Percentiles rank a stretch among this genome's conserved stretches.
These are phyloP conservation scores for Erodium maritimum DNA, from an alignment of 345 rosid species.

Conservation along the genomic window DNA sequence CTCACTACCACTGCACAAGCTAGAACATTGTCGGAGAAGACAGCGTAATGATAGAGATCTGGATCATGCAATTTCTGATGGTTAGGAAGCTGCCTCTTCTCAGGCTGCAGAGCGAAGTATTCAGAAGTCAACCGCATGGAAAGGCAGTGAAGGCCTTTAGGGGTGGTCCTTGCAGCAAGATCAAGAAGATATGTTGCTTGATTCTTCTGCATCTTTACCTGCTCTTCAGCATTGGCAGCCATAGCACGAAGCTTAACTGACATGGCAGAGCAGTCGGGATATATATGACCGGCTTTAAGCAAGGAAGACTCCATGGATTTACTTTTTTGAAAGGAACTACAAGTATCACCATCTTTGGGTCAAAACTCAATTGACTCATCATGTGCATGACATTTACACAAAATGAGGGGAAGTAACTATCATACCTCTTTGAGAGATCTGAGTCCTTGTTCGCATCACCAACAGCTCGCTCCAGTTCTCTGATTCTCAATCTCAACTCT, in stretches of 20 bases:
- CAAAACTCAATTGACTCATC: neutral
- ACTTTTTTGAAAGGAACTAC: constrained; percentile 57
- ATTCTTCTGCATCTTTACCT: constrained; percentile 51
- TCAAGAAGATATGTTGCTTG: constrained; percentile 59
- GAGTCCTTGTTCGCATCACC: constrained; percentile 55
- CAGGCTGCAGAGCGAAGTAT: constrained; percentile 50
- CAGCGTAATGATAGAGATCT: constrained; percentile 56
- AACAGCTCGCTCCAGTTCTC: constrained; percentile 55
- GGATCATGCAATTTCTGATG: constrained; percentile 38
- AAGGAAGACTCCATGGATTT: constrained; percentile 49
- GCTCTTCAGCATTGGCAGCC: constrained; percentile 64
- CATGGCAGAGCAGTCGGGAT: constrained; percentile 56
- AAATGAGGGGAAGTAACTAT: neutral
- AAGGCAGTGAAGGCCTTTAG: constrained; percentile 92
- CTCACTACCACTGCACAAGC: constrained; percentile 84
- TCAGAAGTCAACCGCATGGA: constrained; percentile 77
- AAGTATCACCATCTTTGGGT: constrained; percentile 19
- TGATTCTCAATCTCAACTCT: constrained; percentile 59
- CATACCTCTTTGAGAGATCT: constrained; percentile 68
- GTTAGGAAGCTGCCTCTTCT: constrained; percentile 60
- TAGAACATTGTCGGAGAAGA: constrained; percentile 80
- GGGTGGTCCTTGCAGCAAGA: constrained; percentile 79
- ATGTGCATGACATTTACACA: neutral
- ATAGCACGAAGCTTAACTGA: constrained; percentile 65
- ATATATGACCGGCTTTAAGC: constrained; percentile 44